Evolutionary conservation across 2,329 filamentous ascomycete species (phyloP), one percentile per base, ranked within the genome.

Genomic region (Diaporthe vexans): DNA sequence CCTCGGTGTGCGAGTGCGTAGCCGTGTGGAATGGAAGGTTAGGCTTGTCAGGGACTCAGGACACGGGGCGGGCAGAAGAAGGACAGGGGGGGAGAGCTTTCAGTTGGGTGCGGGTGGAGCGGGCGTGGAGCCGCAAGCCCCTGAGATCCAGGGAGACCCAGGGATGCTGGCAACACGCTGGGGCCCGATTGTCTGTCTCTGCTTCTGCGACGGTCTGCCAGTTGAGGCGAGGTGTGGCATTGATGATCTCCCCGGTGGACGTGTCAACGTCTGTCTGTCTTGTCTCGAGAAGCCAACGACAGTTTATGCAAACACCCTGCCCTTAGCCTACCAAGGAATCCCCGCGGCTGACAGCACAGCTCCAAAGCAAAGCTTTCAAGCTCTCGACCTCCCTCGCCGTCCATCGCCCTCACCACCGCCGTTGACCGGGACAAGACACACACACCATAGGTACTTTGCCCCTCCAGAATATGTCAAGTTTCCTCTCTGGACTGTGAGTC

Each of bases 401-500:
- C 17, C 43, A 46, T 35, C 63, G 63, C 63, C 63, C 68, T 71
- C 56, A 24, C 35, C 21, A 57, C 35, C 67, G 35, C 58, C 46
- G 35, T 71, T 63, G 21, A 63, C 29, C 19, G 63, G 29, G 33
- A 52, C 46, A 52, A 68, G 46, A 68, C 29, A 33, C 8, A 68
- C 8, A 54, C 63, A 54, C 63, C 37, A 68, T 29, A 68, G 63
- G 63, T 68, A 68, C 63, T 68, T 68, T 68, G 46, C 46, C 46
- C 51, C 63, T 52, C 63, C 56, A 67, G 72, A 76, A 70, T 59
- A 81, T 81, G 80, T 78, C 80, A 37, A 80, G 80, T 77, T 76
- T 81, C 24, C 80, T 81, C 76, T 81, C 80, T 51, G 80, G 80
- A 76, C 78, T 81, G 79, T 80, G 73, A 80, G 79, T 78, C 33